Conservation (phyloP, 805 yeast genomes). For the Ogataea zsoltii region DNA sequence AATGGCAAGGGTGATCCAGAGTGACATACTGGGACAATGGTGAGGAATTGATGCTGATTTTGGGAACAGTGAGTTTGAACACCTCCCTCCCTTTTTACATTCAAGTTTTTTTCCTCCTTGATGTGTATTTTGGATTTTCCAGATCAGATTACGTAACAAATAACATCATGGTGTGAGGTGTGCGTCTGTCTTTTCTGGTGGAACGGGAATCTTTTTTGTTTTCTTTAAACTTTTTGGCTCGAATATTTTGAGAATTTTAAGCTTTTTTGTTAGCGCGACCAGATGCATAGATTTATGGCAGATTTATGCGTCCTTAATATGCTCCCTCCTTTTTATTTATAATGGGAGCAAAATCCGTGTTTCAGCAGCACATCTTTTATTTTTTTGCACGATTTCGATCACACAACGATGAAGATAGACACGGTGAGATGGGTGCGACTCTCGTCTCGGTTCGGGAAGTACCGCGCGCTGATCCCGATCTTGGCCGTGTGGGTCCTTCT, state of each 20-base stretch:
- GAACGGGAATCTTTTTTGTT: too few species aligned
- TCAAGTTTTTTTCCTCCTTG: too few species aligned
- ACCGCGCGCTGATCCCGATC: constrained; percentile 2
- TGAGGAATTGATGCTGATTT: too few species aligned
- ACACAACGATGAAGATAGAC: background rate
- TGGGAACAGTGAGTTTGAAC: too few species aligned
- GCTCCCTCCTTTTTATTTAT: background rate
- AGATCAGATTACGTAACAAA: too few species aligned
- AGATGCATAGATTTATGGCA: background rate
- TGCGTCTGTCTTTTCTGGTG: too few species aligned
- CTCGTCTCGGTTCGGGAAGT: background rate
- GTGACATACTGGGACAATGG: constrained; percentile 1
- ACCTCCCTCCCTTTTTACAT: too few species aligned
- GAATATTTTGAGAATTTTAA: too few species aligned
- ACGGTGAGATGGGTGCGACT: background rate
- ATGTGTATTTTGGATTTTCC: too few species aligned
- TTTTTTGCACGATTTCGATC: too few species aligned
- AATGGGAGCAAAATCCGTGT: background rate
- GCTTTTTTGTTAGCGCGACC: background rate
- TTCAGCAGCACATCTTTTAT: too few species aligned
- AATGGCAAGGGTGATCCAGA: constrained; percentile 8
- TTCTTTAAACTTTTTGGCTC: background rate
- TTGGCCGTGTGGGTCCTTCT: constrained; percentile 14
- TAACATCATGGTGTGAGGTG: too few species aligned
- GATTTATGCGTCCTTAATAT: background rate